Base-by-base conservation (phyloP, 345 rosid species). In the Adansonia digitata region DNA sequence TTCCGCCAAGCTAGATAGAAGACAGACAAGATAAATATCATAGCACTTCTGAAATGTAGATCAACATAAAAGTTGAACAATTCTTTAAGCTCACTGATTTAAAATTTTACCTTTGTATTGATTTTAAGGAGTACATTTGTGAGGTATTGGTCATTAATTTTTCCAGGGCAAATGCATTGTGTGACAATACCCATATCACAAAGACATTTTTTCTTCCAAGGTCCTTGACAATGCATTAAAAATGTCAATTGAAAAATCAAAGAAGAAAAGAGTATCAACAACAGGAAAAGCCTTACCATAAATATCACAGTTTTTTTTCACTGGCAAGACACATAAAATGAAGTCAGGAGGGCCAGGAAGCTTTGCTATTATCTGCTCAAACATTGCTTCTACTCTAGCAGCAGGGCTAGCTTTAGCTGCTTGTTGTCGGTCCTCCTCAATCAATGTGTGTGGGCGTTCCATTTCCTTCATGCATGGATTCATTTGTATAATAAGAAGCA, bases 61-160 rank as follows among this genome's bases (percentile, higher is more conserved):
- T 34, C 40, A 57, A 40, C 37, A 75, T 55, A 4, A 51, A 62
- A 62, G 43, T 34, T 20, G 5, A 37, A 60, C 10, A 22, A 37
- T 56, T 65, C 52, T 69, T 61, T 11, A 74, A 59, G 18, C 35
- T 59, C 73, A 39, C 71, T 51, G 64, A 64, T 71, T 69, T 77
- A 17, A 72, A 63, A 65, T 49, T 56, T 64, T 84, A 95, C 98
- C 96, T 95, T 95, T 5, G 94, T 60, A 72, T 93, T 93, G 69
- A 95, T 90, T 86, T 95, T 95, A 48, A 93, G 89, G 74, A 95
- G 93, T 9, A 95, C 88, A 80, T 91, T 95, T 20, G 93, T 90
- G 74, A 95, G 87, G 83, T 95, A 93, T 43, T 95, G 96, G 56
- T 91, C 94, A 82, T 45, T 95, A 48, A 90, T 78, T 83, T 84